phyloP scores from a whole-genome alignment of 164 flowering plant species.

The Akebia trifoliata region DNA sequence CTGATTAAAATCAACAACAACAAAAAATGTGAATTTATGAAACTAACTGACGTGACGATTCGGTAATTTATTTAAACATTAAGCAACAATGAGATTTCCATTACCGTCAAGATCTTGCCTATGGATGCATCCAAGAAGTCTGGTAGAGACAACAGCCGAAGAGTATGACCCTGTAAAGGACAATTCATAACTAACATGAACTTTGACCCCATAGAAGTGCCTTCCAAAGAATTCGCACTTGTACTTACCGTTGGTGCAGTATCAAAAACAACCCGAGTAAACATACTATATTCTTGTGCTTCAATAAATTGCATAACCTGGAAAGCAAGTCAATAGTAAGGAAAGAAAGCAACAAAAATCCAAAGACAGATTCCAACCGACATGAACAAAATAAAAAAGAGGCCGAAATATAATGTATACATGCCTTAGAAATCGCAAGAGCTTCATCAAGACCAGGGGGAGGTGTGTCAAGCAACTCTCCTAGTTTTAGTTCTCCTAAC shows the following conservation, averaged over 20 bases:
- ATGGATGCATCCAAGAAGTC: constrained; percentile 92
- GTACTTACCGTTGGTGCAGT: constrained; percentile 91
- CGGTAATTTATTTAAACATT: too few relatives aligned
- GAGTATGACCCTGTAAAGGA: constrained; percentile 74
- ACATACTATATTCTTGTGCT: constrained; percentile 63
- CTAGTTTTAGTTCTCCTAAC: constrained; percentile 91
- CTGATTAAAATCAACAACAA: too few relatives aligned
- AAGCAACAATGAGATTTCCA: too few relatives aligned
- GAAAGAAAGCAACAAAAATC: not conserved
- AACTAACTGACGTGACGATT: too few relatives aligned
- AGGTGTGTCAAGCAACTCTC: constrained; percentile 88
- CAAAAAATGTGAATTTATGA: too few relatives aligned
- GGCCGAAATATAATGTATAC: constrained; percentile 5
- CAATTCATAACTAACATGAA: constrained; percentile 1
- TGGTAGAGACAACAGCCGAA: constrained; percentile 84
- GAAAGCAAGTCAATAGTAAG: constrained; percentile 6
- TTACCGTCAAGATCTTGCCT: constrained; percentile 88
- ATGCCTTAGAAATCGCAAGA: constrained; percentile 85
- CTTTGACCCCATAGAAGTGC: too few relatives aligned
- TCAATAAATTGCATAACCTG: constrained; percentile 98
- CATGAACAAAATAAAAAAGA: not conserved
- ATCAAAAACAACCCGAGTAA: constrained; percentile 84
- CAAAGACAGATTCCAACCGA: not conserved
- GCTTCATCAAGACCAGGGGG: constrained; percentile 99
- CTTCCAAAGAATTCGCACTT: not conserved